A percentile compares a stretch with the other conserved stretches of the same genome.
These are phyloP conservation scores for Phytophthora macrochlamydospora DNA, from an alignment of 352 stramenopile genomes.

Conservation along the genomic window DNA sequence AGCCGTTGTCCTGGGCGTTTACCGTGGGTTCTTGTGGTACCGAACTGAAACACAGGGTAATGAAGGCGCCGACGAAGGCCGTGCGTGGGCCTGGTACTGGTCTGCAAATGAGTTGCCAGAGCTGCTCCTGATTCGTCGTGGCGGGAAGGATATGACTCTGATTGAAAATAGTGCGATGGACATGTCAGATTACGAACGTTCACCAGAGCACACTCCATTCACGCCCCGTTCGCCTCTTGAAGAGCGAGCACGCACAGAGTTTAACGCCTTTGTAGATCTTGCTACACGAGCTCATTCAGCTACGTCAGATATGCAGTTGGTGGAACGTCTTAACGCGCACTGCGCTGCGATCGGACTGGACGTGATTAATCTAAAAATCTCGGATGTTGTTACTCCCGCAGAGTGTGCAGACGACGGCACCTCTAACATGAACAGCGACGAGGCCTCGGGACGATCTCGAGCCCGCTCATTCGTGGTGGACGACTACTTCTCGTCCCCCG, in stretches of 20 bases:
- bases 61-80: conserved; percentile 93
- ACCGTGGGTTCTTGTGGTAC: conserved; percentile 95
- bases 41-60: conserved; percentile 96
- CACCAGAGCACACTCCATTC: conserved; percentile 47
- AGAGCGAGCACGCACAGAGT: conserved; percentile 48
- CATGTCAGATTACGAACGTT: conserved; percentile 47
- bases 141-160: conserved; percentile 88
- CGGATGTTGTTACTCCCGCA: conserved; percentile 57
- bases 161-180: conserved; percentile 81
- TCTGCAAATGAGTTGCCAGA: conserved; percentile 91
- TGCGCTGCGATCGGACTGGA: conserved; percentile 85
- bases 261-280: conserved; percentile 65
- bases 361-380: conserved; percentile 77
- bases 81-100: conserved; percentile 96
- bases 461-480: conserved; percentile 59
- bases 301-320: conserved; percentile 82
- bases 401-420: conserved; percentile 22
- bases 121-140: conserved; percentile 76
- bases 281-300: conserved; percentile 67
- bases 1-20: conserved; percentile 94
- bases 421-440: conserved; percentile 2
- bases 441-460: conserved; percentile 25
- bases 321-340: conserved; percentile 84
- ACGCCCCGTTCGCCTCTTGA: conserved; percentile 54
- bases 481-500: conserved; percentile 74